These are phyloP conservation scores for Pistacia integerrima DNA, from an alignment of 345 rosid genomes.

Conservation along the genomic window DNA sequence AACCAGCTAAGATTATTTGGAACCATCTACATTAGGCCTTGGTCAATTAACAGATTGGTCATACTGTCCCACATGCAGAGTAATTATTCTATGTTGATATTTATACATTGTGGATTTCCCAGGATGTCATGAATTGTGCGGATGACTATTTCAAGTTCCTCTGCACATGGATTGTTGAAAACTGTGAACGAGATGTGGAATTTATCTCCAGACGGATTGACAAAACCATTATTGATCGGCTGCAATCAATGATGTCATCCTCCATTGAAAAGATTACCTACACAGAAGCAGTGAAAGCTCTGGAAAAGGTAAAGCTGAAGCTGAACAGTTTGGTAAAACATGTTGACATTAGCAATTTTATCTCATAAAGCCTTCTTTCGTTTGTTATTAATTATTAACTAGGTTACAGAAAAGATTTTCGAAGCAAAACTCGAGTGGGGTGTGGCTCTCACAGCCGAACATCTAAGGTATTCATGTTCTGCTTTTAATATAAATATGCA, in stretches of 20 bases:
- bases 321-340: background rate
- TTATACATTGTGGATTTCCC: slow-evolving; percentile 20
- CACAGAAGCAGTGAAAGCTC: slow-evolving; percentile 53
- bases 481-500: background rate
- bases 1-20: background rate
- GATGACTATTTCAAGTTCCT: slow-evolving; percentile 69
- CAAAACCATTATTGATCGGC: slow-evolving; percentile 47
- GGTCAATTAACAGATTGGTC: background rate
- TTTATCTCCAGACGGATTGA: slow-evolving; percentile 67
- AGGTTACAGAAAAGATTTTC: slow-evolving; percentile 53
- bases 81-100: slow-evolving; percentile 1
- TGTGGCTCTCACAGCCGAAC: slow-evolving; percentile 60
- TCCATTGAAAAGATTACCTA: slow-evolving; percentile 60
- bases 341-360: background rate
- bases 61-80: background rate
- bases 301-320: slow-evolving; percentile 51
- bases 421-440: slow-evolving; percentile 69
- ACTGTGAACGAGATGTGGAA: slow-evolving; percentile 63
- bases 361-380: background rate
- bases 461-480: slow-evolving; percentile 60
- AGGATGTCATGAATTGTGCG: slow-evolving; percentile 87
- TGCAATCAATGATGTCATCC: slow-evolving; percentile 44
- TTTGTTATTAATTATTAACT: slow-evolving; percentile 8
- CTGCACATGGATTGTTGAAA: slow-evolving; percentile 69
- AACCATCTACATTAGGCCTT: background rate